These are phyloP conservation scores for Suhomyces taliae DNA, from an alignment of 1,139 yeast species.

Conservation along the genomic window DNA sequence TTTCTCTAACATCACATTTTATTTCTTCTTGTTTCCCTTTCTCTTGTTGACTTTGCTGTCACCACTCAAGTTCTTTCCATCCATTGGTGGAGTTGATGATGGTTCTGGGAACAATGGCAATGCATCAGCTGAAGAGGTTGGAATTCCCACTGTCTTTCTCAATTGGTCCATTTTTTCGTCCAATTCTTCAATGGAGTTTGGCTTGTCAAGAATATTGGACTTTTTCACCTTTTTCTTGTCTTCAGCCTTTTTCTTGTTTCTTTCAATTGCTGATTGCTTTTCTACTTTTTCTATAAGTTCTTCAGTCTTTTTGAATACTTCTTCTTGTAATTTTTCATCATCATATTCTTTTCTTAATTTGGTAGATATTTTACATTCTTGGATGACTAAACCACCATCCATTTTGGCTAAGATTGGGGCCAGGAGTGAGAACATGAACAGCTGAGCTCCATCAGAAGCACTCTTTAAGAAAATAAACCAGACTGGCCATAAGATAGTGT, in stretches of 20 bases:
- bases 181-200: slow-evolving; percentile 35
- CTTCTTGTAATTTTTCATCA: slow-evolving; percentile 61
- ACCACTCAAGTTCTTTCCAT: slow-evolving; percentile 3
- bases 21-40: background rate
- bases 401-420: slow-evolving; percentile 64
- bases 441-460: slow-evolving; percentile 76
- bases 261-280: slow-evolving; percentile 64
- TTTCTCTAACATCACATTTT: background rate
- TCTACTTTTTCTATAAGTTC: slow-evolving; percentile 59
- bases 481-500: slow-evolving; percentile 72
- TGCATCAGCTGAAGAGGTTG: slow-evolving; percentile 12
- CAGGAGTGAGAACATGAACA: slow-evolving; percentile 65
- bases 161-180: slow-evolving; percentile 33
- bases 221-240: slow-evolving; percentile 13
- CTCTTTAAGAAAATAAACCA: slow-evolving; percentile 81
- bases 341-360: slow-evolving; percentile 55
- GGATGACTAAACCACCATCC: slow-evolving; percentile 67
- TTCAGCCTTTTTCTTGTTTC: slow-evolving; percentile 37
- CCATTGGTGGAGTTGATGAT: background rate
- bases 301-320: slow-evolving; percentile 64
- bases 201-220: slow-evolving; percentile 32
- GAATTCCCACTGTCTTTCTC: slow-evolving; percentile 27
- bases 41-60: slow-evolving; percentile 1
- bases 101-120: slow-evolving; percentile 30
- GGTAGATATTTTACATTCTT: slow-evolving; percentile 64